Percentiles rank a stretch among this genome's conserved stretches.
These are phyloP conservation scores for Metarhizium album DNA, from an alignment of 2,329 filamentous ascomycete genomes.

Conservation along the genomic window DNA sequence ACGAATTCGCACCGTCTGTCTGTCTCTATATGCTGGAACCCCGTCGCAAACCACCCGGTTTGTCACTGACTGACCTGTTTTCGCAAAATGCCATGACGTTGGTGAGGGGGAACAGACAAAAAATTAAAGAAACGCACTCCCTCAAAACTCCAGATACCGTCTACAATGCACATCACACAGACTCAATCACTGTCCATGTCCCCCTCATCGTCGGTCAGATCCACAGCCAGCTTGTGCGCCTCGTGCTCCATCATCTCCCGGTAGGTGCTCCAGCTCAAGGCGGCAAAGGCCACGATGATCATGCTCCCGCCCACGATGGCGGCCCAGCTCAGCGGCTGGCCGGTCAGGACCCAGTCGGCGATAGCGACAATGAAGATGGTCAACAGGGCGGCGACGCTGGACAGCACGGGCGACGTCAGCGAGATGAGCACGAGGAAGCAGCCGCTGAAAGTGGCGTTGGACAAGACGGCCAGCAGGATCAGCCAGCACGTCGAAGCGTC, in stretches of 20 bases:
- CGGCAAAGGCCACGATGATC: conserved; percentile 79
- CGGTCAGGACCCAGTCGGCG: conserved; percentile 78
- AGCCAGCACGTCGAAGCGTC: conserved; percentile 68
- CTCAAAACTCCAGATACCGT: not conserved
- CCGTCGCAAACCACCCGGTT: too few species aligned
- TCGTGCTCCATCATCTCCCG: conserved; percentile 83
- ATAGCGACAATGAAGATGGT: conserved; percentile 96
- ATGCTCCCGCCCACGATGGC: conserved; percentile 74
- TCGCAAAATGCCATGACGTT: too few species aligned
- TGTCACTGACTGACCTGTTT: too few species aligned
- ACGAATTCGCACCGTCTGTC: too few species aligned
- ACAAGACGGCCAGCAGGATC: conserved; percentile 66
- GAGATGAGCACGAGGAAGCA: conserved; percentile 89
- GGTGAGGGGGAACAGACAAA: too few species aligned
- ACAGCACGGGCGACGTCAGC: conserved; percentile 84
- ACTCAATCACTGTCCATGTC: conserved; percentile 15
- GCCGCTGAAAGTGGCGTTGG: conserved; percentile 88
- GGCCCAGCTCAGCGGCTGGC: conserved; percentile 61
- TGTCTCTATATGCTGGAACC: too few species aligned
- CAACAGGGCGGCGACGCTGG: conserved; percentile 81
- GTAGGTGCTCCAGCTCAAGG: conserved; percentile 86
- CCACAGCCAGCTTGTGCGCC: conserved; percentile 40
- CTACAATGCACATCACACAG: not conserved
- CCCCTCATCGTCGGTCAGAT: conserved; percentile 35
- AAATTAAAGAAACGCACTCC: conserved; percentile 37